Evolutionary conservation across 2,329 filamentous ascomycete genomes (phyloP), one percentile per base, ranked within the genome.

Genomic region (Pseudopyrenochaeta lycopersici): DNA sequence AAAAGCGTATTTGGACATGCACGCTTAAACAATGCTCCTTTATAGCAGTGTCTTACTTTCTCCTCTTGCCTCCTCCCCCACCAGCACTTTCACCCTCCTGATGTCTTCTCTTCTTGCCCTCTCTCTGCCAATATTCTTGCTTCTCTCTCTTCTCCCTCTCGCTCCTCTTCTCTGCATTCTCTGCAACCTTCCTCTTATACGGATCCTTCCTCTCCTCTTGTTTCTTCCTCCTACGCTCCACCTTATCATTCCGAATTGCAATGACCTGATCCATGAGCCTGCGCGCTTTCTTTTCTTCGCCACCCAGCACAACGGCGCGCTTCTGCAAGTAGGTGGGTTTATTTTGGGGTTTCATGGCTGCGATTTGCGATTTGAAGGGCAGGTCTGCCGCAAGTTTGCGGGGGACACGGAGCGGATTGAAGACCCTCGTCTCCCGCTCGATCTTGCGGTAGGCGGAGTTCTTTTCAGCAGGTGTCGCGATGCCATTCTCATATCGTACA

Each of bases 221-320:
- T 79, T 94, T 94, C 52, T 82, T 88, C 18, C 86, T 78, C 40
- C 95, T 82, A 82, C 95, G 96, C 64, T 90, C 91, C 27, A 89
- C 86, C 75, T 96, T 95, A 71, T 98, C 95, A 70, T 96, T 97
- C 63, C 92, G 82, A 70, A 99, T 81, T 14, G 93, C 94, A 71
- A 91, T 90, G 46, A 99, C 85, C 82, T 97, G 95, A 80, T 96
- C 90, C 87, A 99, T 89, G 62, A 99, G 81, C 65, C 92, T 88
- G 29, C 95, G 84, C 4, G 92, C 92, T 76, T 89, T 90, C 82
- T 90, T 92, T 84, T 99, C 95, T 76, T 98, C 94, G 38, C 76
- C 77, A 21, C 88, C 88, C 11, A 89, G 84, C 27, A 98, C 92
- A n/a, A 98, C 92, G 12, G 94, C 95, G 9, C 95, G 90, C 81